phyloP scores from a whole-genome alignment of 2,329 filamentous ascomycete genomes.

The Ceratocystis cacaofunesta region DNA sequence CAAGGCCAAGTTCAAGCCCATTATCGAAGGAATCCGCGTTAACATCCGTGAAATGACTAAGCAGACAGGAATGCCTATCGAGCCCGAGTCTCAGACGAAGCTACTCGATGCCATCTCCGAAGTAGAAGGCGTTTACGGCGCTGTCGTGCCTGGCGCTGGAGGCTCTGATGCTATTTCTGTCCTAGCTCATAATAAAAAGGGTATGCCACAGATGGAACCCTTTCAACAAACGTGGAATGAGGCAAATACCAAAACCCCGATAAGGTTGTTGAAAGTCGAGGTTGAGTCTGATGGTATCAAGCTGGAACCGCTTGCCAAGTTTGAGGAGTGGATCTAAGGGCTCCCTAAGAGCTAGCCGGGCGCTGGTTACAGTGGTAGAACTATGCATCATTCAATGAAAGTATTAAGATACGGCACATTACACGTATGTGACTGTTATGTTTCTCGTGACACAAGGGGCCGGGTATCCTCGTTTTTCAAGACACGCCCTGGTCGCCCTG shows the following conservation, averaged over 20 bases:
- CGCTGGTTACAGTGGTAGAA: not conserved
- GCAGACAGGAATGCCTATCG: conserved; percentile 67
- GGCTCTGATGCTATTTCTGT: conserved; percentile 83
- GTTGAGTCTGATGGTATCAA: conserved; percentile 57
- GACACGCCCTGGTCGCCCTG: not conserved
- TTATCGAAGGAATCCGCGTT: conserved; percentile 38
- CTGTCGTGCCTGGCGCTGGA: conserved; percentile 85
- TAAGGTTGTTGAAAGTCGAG: conserved; percentile 53
- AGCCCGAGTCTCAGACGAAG: conserved; percentile 71
- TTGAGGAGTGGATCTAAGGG: conserved; percentile 28
- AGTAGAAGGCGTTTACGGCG: conserved; percentile 70
- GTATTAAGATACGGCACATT: not conserved
- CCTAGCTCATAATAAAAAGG: conserved; percentile 34
- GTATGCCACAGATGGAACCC: conserved; percentile 13
- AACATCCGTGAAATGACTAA: conserved; percentile 64
- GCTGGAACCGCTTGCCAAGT: conserved; percentile 29
- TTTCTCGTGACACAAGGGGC: not conserved
- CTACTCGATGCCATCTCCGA: conserved; percentile 61
- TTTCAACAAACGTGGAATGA: conserved; percentile 54
- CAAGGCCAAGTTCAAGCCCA: conserved; percentile 29
- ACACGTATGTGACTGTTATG: not conserved
- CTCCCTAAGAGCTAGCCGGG: not conserved
- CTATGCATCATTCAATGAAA: not conserved
- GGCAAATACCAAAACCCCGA: conserved; percentile 37
- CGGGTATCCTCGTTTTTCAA: not conserved